Base-by-base conservation (phyloP, 768 basidiomycete species). In the Amylocystis lapponica region DNA sequence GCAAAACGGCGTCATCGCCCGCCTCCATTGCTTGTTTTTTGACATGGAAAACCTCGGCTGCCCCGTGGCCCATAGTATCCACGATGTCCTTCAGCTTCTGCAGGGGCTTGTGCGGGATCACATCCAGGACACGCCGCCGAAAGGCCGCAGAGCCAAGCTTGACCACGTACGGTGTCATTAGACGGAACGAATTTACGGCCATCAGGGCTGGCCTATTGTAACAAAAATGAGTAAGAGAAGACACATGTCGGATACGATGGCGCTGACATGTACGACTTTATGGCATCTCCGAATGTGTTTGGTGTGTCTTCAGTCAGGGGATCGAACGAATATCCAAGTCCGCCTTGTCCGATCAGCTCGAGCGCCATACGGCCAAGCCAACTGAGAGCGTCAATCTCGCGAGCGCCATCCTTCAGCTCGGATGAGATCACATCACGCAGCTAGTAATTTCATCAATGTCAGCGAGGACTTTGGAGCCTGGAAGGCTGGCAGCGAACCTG, bases 321-420 rank as follows among this genome's bases (percentile, higher is more conserved):
- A 27, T 55, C 56, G 33, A 55, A 55, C 3, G 54, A 58, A 31
- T 55, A 54, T 2, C 56, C 56, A 5, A 58, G 41, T 1, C 49
- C 52, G 4, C 52, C 52, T 36, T 58, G 51, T 12, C 53, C 56
- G 17, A 57, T 45, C 13, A 53, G 36, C 34, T 55, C 56, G 7
- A 57, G 47, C 11, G 53, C 44, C 12, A 49, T 45, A 14, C 53
- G 53, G 2, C 36, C 41, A 49, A 51, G 51, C 56, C 53, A 55
- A 1, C 22, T 36, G 19, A 21, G 19, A 10, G 46, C 25, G 34
- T 50, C 45, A 3, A 46, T 10, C 21, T 42, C 49, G 0, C 12
- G 16, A 12, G 34, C 23, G 6, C 27, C 27, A 5, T 11, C 16
- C 8, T 13, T 5, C 20, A 45, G 20, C 1, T 31, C 31, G 2